A percentile compares a stretch with the other conserved stretches of the same genome.
phyloP scores from a whole-genome alignment of 1,284 basidiomycete genomes.

The Fomes fomentarius region DNA sequence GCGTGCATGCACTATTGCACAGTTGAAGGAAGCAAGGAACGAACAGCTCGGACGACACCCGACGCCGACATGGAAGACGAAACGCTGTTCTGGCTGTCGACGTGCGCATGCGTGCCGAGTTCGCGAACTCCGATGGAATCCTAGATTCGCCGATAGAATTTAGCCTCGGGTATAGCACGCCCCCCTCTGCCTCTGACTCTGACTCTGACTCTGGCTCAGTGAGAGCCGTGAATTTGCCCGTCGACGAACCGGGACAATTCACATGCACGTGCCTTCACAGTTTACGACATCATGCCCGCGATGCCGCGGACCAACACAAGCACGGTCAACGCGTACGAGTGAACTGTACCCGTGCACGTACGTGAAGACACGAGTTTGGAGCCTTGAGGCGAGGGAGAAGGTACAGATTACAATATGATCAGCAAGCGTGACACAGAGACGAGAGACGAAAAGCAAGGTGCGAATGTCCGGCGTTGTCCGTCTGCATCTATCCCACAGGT shows the following conservation, averaged over 20 bases:
- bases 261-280: slow-evolving; percentile 8
- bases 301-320: slow-evolving; percentile 7
- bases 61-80: not conserved
- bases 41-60: too few species aligned
- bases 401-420: not conserved
- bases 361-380: too few species aligned
- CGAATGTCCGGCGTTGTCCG: slow-evolving; percentile 2
- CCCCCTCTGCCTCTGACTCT: too few species aligned
- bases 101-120: not conserved
- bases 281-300: slow-evolving; percentile 4
- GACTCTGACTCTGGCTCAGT: too few species aligned
- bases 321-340: too few species aligned
- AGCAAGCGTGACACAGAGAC: not conserved
- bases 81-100: too few species aligned
- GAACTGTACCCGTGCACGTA: too few species aligned
- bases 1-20: too few species aligned
- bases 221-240: not conserved
- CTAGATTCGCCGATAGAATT: not conserved
- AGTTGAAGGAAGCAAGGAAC: too few species aligned
- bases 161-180: not conserved
- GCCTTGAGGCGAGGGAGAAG: not conserved
- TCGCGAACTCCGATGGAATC: not conserved
- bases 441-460: not conserved
- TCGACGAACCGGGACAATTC: slow-evolving; percentile 2
- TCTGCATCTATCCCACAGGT: slow-evolving; percentile 11